Evolutionary conservation across 768 basidiomycete species (phyloP).

Genomic region (Termitomyces sp.): DNA sequence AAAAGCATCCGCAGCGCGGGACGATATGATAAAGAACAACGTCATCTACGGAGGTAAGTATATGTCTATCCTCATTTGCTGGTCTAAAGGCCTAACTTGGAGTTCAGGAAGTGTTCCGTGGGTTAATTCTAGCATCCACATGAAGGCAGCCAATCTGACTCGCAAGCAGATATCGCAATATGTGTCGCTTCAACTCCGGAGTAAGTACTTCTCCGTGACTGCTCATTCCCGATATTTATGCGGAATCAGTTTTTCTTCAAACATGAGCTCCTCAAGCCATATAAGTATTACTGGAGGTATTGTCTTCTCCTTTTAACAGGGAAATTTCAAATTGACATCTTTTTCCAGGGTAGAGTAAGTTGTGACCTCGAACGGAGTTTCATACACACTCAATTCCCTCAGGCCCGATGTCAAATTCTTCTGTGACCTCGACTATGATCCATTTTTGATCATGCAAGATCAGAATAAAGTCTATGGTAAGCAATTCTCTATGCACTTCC

Average conservation of each 20-base stretch:
- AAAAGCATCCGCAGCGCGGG: constrained; percentile 57
- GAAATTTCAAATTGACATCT: neutral
- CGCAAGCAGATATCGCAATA: constrained; percentile 72
- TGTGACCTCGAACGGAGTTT: neutral
- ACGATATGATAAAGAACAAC: constrained; percentile 64
- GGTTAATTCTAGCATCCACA: constrained; percentile 22
- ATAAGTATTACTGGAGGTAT: constrained; percentile 83
- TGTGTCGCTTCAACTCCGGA: constrained; percentile 96
- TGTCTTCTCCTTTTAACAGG: neutral
- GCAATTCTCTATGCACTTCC: constrained; percentile 1
- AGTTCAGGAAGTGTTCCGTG: constrained; percentile 71
- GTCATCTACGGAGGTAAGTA: constrained; percentile 65
- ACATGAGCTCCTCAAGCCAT: constrained; percentile 76
- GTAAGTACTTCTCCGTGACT: constrained; percentile 40
- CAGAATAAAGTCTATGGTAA: constrained; percentile 80
- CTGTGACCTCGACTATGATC: constrained; percentile 85
- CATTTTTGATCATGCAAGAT: constrained; percentile 87
- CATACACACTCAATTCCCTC: constrained; percentile 1
- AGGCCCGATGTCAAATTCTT: constrained; percentile 86
- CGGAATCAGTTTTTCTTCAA: constrained; percentile 73
- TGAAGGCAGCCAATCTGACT: neutral
- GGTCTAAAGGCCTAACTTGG: neutral
- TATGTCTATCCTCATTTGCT: neutral
- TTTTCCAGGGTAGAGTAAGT: constrained; percentile 44
- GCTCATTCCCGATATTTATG: neutral